Percentiles rank a stretch among this genome's conserved stretches.
Conservation (phyloP, 2,329 filamentous ascomycete genomes). For the Thielaviopsis punctulata region DNA sequence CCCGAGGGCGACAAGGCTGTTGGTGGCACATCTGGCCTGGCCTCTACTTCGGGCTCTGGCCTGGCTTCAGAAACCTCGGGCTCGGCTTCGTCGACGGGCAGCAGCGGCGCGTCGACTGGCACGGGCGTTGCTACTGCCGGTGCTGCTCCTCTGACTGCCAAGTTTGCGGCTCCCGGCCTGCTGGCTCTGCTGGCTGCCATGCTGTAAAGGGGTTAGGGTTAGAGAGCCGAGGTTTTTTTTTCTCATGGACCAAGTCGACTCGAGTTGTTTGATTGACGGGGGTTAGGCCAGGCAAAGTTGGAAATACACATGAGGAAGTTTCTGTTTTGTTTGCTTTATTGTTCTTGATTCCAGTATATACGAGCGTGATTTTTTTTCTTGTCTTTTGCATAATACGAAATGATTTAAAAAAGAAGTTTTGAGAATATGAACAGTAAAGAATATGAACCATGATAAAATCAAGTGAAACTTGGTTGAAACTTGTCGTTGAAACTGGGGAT, state of each 20-base stretch:
- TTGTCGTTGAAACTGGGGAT: not conserved
- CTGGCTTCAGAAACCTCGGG: not conserved
- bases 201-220: slow-evolving; percentile 1
- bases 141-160: slow-evolving; percentile 1
- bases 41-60: slow-evolving; percentile 1
- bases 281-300: not conserved
- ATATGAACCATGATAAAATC: too few relatives aligned
- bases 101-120: not conserved
- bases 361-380: not conserved
- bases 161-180: slow-evolving; percentile 3
- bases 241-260: too few relatives aligned
- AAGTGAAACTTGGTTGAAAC: too few relatives aligned
- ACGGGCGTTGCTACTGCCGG: slow-evolving; percentile 8
- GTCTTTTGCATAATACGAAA: not conserved
- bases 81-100: not conserved
- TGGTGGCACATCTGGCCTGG: slow-evolving; percentile 9
- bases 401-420: not conserved
- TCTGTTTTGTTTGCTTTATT: not conserved
- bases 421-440: not conserved
- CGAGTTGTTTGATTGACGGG: not conserved
- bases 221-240: not conserved
- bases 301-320: not conserved
- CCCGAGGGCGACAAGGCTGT: slow-evolving; percentile 12
- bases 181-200: slow-evolving; percentile 4
- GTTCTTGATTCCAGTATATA: not conserved